These are phyloP conservation scores for Mycosphaerella sp. DNA, from an alignment of 2,329 filamentous ascomycete genomes.

Conservation along the genomic window DNA sequence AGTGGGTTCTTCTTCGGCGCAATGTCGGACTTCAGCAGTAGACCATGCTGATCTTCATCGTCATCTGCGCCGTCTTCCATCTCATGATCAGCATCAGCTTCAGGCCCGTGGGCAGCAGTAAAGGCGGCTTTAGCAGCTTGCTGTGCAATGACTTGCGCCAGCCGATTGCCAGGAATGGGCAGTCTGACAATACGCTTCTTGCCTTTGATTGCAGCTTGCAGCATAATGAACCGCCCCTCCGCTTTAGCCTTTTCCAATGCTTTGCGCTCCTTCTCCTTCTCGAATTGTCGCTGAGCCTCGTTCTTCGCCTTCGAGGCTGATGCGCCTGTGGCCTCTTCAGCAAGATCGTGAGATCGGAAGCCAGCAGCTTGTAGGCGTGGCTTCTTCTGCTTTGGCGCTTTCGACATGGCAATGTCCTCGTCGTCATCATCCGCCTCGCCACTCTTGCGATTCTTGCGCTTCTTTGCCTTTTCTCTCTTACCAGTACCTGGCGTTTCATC, in stretches of 20 bases:
- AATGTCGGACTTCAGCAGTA: conserved; percentile 33
- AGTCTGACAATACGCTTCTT: conserved; percentile 43
- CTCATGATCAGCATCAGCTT: conserved; percentile 30
- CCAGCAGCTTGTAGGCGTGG: conserved; percentile 32
- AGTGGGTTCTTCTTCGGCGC: conserved; percentile 26
- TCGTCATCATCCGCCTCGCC: conserved; percentile 29
- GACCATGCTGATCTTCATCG: conserved; percentile 18
- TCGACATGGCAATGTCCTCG: conserved; percentile 35
- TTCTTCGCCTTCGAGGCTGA: conserved; percentile 35
- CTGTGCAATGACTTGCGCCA: conserved; percentile 35
- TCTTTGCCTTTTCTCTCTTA: conserved; percentile 18
- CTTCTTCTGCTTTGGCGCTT: conserved; percentile 32
- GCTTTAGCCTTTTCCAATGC: conserved; percentile 38
- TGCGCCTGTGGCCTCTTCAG: conserved; percentile 23
- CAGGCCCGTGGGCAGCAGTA: conserved; percentile 18
- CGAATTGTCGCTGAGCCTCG: conserved; percentile 43
- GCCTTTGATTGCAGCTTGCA: conserved; percentile 42
- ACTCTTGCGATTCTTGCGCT: conserved; percentile 18
- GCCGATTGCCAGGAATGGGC: conserved; percentile 32
- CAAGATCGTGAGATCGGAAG: conserved; percentile 30
- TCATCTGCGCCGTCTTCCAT: conserved; percentile 19
- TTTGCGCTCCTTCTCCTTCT: conserved; percentile 42
- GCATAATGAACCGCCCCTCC: conserved; percentile 42
- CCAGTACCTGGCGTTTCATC: conserved; percentile 16
- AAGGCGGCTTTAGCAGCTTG: conserved; percentile 29